These are phyloP conservation scores for Royoungia palumana DNA, from an alignment of 768 basidiomycete species.

Conservation along the genomic window DNA sequence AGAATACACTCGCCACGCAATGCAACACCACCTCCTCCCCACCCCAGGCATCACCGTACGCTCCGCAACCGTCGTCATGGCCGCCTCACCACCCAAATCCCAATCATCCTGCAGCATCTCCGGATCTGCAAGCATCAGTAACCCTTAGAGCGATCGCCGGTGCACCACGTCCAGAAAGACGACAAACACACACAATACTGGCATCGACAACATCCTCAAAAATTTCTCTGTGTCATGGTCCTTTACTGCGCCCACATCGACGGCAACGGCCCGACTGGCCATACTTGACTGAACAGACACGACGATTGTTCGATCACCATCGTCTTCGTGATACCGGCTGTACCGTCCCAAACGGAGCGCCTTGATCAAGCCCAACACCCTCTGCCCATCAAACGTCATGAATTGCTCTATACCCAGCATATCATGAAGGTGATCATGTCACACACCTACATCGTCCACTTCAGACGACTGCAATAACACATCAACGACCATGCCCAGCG, in stretches of 20 bases:
- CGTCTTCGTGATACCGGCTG: no score
- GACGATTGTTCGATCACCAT: no score
- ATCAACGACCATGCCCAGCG: constrained; percentile 67
- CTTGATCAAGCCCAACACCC: no score
- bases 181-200: constrained; percentile 61
- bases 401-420: no score
- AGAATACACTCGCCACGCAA: constrained; percentile 42
- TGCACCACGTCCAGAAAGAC: constrained; percentile 55
- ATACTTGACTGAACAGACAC: no score
- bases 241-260: no score
- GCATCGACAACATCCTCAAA: constrained; percentile 62
- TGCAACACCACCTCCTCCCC: constrained; percentile 44
- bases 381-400: no score
- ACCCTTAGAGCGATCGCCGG: constrained; percentile 37
- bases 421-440: no score
- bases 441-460: neutral
- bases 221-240: constrained; percentile 47
- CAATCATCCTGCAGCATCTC: constrained; percentile 53
- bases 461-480: constrained; percentile 79
- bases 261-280: no score
- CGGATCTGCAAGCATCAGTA: constrained; percentile 44
- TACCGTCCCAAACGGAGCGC: no score
- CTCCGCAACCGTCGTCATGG: no score
- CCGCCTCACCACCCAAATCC: constrained; percentile 60
- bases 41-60: constrained; percentile 56